Evolutionary conservation across 1,139 yeast species (phyloP).

Genomic region (Taphrina betulina): DNA sequence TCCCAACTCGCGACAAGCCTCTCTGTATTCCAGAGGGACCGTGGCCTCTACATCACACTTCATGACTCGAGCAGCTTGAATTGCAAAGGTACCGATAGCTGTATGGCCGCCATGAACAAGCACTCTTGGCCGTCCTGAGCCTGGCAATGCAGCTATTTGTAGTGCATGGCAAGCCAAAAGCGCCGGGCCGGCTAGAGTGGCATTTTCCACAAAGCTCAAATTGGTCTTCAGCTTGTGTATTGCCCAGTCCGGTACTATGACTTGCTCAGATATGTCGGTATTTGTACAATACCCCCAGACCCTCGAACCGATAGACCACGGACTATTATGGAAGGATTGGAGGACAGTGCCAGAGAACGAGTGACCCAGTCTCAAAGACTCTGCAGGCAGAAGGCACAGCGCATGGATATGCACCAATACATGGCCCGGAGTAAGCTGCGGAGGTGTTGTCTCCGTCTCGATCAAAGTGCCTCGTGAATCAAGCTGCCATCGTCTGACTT

Average conservation of each 20-base stretch:
- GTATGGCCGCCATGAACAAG: slow-evolving; percentile 27
- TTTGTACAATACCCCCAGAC: slow-evolving; percentile 8
- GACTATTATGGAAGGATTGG: not conserved
- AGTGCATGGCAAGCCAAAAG: slow-evolving; percentile 26
- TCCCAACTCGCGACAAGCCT: slow-evolving; percentile 11
- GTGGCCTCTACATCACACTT: slow-evolving; percentile 26
- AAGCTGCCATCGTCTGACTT: too few species aligned
- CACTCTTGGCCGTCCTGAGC: slow-evolving; percentile 14
- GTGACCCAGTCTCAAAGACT: not conserved
- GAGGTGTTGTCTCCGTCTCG: not conserved
- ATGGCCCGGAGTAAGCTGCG: slow-evolving; percentile 11
- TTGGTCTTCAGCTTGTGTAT: slow-evolving; percentile 28
- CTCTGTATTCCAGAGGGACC: slow-evolving; percentile 4
- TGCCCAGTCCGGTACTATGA: slow-evolving; percentile 19
- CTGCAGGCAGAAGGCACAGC: slow-evolving; percentile 3
- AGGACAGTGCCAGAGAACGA: slow-evolving; percentile 26
- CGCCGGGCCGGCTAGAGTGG: slow-evolving; percentile 26
- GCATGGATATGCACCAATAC: slow-evolving; percentile 22
- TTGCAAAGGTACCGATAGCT: slow-evolving; percentile 17
- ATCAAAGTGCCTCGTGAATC: too few species aligned
- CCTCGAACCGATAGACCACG: not conserved
- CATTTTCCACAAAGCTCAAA: slow-evolving; percentile 9
- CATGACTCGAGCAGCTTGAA: slow-evolving; percentile 22
- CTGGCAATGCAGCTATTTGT: slow-evolving; percentile 12
- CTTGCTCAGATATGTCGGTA: not conserved